A percentile compares a stretch with the other conserved stretches of the same genome.
These are phyloP conservation scores for Parmelia sp. DNA, from an alignment of 495 filamentous ascomycete genomes.

Conservation along the genomic window DNA sequence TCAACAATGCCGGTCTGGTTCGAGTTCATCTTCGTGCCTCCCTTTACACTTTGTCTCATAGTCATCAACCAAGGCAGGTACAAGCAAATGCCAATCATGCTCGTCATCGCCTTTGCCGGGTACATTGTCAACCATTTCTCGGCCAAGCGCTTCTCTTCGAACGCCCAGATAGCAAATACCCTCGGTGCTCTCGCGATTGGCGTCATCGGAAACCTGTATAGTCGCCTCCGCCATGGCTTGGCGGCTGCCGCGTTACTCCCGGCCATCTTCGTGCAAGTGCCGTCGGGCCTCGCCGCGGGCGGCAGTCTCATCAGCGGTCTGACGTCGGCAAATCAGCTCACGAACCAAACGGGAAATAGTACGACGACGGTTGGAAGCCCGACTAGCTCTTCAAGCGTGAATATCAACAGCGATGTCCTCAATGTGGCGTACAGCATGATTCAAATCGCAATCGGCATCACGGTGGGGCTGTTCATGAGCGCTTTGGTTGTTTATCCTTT, in stretches of 20 bases:
- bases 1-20: constrained; percentile 57
- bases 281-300: constrained; percentile 77
- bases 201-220: constrained; percentile 81
- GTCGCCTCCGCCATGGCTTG: constrained; percentile 72
- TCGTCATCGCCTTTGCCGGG: constrained; percentile 74
- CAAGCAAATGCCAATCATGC: constrained; percentile 83
- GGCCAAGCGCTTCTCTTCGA: constrained; percentile 60
- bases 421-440: constrained; percentile 84
- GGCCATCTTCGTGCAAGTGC: constrained; percentile 92
- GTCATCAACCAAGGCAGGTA: constrained; percentile 85
- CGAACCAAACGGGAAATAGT: constrained; percentile 31
- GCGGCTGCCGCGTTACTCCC: constrained; percentile 86
- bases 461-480: constrained; percentile 82
- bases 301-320: constrained; percentile 82
- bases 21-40: constrained; percentile 67
- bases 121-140: constrained; percentile 83
- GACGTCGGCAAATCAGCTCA: constrained; percentile 74
- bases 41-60: constrained; percentile 77
- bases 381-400: constrained; percentile 30
- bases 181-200: constrained; percentile 84
- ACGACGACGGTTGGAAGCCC: constrained; percentile 43
- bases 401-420: constrained; percentile 63
- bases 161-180: constrained; percentile 77
- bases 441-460: constrained; percentile 88
- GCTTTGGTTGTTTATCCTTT: constrained; percentile 85